Base-by-base conservation (phyloP, 192 early-diverging fungal species). In the Gaertneriomyces sp. region DNA sequence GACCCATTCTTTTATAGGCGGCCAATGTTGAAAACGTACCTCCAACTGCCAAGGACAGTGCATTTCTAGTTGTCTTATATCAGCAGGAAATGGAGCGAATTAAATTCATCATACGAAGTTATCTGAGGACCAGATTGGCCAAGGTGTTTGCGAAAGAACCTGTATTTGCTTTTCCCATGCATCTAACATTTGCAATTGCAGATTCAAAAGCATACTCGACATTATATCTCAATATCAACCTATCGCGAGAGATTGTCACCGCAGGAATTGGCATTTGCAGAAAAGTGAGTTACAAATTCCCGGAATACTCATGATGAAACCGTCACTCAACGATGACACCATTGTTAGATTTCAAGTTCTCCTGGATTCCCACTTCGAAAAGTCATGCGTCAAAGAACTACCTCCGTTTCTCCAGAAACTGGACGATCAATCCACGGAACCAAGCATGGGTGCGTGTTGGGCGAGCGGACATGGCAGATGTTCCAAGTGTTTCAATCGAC, bases 31-130 rank as follows among this genome's bases (percentile, higher is more conserved):
- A 68, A 51, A 20, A 42, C 7, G 11, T 17, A 14, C 40, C 60
- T 64, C 44, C 25, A 64, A 40, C 70, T 66, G 44, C 71, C 10
- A 59, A 77, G 19, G 79, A 82, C 17, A 61, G 67, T 17, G 79
- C 77, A 38, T 82, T 90, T 61, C 56, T 79, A 2, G 69, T 67
- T 3, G 78, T 85, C 57, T 43, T 90, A 20, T 86, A 82, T 56
- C 79, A 86, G 60, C 84, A 79, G 11, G 89, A 90, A 64, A 68
- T 89, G 16, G 87, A 90, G 64, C 72, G 87, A 9, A 76, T 89
- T 43, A 85, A 85, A 60, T 90, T 84, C 66, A 56, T 89, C 8
- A 56, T 90, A 6, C 66, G 81, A 44, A 80, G 77, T 42, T 90
- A 90, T 66, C 61, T 90, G 10, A 47, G 85, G 40, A 84, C 85